Conservation (phyloP, 2,329 filamentous ascomycete genomes). For the Basipetospora chlamydospora region DNA sequence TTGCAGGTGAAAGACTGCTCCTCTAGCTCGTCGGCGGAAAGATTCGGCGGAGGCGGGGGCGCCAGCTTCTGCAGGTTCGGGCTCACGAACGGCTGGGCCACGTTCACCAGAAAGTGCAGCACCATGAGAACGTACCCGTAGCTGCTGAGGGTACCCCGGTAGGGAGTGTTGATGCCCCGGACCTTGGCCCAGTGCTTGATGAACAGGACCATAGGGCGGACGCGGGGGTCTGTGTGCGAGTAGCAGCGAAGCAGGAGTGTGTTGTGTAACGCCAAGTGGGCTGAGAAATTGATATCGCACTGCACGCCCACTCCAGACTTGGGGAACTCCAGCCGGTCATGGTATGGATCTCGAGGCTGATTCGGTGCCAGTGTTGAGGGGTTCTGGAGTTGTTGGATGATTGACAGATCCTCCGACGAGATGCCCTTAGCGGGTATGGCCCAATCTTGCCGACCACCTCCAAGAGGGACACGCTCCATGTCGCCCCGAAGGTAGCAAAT, state of each 20-base stretch:
- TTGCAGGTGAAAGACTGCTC: constrained; percentile 32
- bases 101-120: constrained; percentile 75
- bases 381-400: constrained; percentile 30
- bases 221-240: constrained; percentile 61
- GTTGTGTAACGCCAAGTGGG: constrained; percentile 70
- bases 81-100: constrained; percentile 66
- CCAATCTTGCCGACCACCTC: constrained; percentile 6
- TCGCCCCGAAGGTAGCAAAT: constrained; percentile 6
- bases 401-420: constrained; percentile 20
- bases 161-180: constrained; percentile 74
- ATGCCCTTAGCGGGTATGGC: constrained; percentile 23
- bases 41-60: constrained; percentile 21
- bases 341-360: constrained; percentile 38
- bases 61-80: constrained; percentile 62
- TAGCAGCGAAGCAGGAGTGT: constrained; percentile 74
- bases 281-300: constrained; percentile 86
- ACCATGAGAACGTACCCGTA: constrained; percentile 92
- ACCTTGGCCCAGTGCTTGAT: constrained; percentile 84
- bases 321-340: constrained; percentile 59
- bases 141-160: constrained; percentile 72
- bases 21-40: constrained; percentile 12
- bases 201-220: constrained; percentile 67
- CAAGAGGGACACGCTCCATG: not conserved
- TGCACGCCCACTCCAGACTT: constrained; percentile 67
- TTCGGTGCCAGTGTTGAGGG: constrained; percentile 35